Evolutionary conservation across 2,329 filamentous ascomycete genomes (phyloP).

Genomic region (Venturia aucupariae): DNA sequence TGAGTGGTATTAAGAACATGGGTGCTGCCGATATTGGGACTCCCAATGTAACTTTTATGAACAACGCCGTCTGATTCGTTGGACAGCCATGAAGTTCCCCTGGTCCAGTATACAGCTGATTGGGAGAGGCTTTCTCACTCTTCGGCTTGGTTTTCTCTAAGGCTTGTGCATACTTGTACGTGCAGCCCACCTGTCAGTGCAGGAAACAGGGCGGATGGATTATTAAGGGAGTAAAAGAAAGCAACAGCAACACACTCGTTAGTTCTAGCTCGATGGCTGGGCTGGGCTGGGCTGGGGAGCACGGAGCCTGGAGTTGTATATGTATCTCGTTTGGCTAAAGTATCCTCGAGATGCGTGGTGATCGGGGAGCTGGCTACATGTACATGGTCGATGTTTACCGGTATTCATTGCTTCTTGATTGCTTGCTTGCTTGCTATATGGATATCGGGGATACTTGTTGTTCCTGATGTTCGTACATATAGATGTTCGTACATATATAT

Average conservation of each 20-base stretch:
- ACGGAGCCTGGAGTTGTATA: background rate
- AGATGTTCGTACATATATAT: too few species aligned
- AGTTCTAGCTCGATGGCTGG: background rate
- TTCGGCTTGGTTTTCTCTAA: background rate
- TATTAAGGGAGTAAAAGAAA: too few species aligned
- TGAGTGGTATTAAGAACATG: slow-evolving; percentile 3
- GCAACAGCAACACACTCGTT: background rate
- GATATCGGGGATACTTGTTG: background rate
- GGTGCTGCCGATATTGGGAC: slow-evolving; percentile 3
- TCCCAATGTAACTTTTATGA: background rate
- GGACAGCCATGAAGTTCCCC: background rate
- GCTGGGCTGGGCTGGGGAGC: background rate
- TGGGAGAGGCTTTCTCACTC: too few species aligned
- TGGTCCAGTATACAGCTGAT: background rate
- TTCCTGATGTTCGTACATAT: too few species aligned
- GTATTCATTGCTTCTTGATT: background rate
- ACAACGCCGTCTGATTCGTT: background rate
- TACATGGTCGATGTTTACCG: background rate
- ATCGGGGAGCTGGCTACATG: background rate
- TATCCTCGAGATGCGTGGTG: background rate
- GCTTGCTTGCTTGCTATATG: background rate
- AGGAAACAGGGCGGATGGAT: background rate
- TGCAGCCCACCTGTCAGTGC: background rate
- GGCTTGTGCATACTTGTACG: background rate
- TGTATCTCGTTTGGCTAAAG: background rate